phyloP scores from a whole-genome alignment of 129 eudicot genomes.

The Sambucus nigra region DNA sequence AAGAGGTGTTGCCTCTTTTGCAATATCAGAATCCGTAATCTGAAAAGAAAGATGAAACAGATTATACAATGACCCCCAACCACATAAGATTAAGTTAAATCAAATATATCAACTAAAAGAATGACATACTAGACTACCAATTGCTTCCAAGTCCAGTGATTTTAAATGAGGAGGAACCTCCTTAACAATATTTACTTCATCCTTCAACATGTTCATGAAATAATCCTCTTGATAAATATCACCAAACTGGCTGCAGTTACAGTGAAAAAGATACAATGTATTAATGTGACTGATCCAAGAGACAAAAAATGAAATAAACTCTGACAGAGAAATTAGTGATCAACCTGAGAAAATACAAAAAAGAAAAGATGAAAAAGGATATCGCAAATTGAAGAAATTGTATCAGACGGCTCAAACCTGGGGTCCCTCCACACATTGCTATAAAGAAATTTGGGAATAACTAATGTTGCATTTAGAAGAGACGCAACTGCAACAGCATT shows the following conservation, averaged over 20 bases:
- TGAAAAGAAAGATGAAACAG: conserved; percentile 28
- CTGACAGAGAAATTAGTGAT: too few species aligned
- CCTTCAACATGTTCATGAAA: conserved; percentile 48
- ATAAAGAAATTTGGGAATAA: conserved; percentile 82
- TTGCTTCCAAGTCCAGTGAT: conserved; percentile 60
- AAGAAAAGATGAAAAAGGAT: neutral
- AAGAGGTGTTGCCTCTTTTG: conserved; percentile 65
- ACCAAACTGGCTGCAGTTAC: conserved; percentile 70
- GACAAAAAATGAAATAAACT: too few species aligned
- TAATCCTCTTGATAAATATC: conserved; percentile 89
- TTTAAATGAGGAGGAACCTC: conserved; percentile 60
- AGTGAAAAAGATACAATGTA: neutral
- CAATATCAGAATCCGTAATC: conserved; percentile 88
- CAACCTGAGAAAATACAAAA: too few species aligned
- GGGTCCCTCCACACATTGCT: conserved; percentile 98
- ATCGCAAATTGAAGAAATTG: neutral
- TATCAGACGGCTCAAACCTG: conserved; percentile 36
- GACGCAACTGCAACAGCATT: conserved; percentile 98
- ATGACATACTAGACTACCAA: conserved; percentile 70
- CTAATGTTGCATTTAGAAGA: conserved; percentile 84
- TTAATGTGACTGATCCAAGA: neutral
- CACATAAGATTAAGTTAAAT: neutral
- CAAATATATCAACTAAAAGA: neutral
- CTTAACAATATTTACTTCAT: conserved; percentile 61
- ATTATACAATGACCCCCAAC: neutral